A percentile compares a stretch with the other conserved stretches of the same genome.
These are phyloP conservation scores for Herpomyces periplanetae DNA, from an alignment of 2,329 filamentous ascomycete genomes.

Conservation along the genomic window DNA sequence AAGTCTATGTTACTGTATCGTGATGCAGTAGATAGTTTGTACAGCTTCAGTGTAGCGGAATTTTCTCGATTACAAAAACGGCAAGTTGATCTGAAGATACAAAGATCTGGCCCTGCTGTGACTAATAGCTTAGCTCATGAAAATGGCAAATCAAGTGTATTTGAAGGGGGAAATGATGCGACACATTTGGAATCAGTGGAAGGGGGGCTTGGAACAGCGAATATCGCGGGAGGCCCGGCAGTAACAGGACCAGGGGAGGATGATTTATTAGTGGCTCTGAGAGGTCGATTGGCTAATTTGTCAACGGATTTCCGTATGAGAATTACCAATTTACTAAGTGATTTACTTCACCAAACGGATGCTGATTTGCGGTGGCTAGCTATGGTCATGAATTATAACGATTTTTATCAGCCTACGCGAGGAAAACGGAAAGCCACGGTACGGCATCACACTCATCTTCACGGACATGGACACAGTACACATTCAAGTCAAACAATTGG, in stretches of 20 bases:
- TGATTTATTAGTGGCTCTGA: conserved; percentile 30
- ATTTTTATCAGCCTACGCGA: conserved; percentile 46
- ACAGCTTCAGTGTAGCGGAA: conserved; percentile 73
- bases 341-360: conserved; percentile 68
- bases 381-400: conserved; percentile 96
- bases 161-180: conserved; percentile 1
- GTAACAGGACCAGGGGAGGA: conserved; percentile 12
- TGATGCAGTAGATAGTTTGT: conserved; percentile 66
- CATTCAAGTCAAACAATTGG: too few species aligned
- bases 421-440: conserved; percentile 20
- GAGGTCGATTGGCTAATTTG: conserved; percentile 28
- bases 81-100: conserved; percentile 26
- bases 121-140: conserved; percentile 5
- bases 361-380: conserved; percentile 81
- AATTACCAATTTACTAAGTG: conserved; percentile 45
- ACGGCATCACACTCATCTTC: too few species aligned
- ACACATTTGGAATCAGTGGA: background rate
- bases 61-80: conserved; percentile 67
- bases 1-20: conserved; percentile 79
- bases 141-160: conserved; percentile 4
- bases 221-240: conserved; percentile 7
- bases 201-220: conserved; percentile 7
- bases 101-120: conserved; percentile 10
- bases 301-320: conserved; percentile 33
- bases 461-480: too few species aligned